phyloP scores from a whole-genome alignment of 805 yeast genomes.

The Candida golubevii region DNA sequence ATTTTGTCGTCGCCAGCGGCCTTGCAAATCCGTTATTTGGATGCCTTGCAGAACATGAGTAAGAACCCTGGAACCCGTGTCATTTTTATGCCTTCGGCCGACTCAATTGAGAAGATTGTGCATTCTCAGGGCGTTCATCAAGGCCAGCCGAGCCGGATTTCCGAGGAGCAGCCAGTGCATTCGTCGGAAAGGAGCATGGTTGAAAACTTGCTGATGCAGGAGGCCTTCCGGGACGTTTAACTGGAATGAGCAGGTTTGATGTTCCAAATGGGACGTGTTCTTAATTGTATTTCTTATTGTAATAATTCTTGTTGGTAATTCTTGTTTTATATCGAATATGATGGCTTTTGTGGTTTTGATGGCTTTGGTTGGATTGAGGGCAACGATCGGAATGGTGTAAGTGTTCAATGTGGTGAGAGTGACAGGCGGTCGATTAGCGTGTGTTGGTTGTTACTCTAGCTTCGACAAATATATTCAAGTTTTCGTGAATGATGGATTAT shows the following conservation, averaged over 20 bases:
- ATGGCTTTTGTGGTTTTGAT: neutral
- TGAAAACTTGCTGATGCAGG: conserved; percentile 18
- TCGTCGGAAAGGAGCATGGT: conserved; percentile 9
- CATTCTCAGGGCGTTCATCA: conserved; percentile 14
- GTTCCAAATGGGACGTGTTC: neutral
- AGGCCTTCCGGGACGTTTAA: conserved; percentile 12
- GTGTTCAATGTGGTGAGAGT: no score
- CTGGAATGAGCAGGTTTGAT: neutral
- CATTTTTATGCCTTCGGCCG: conserved; percentile 63
- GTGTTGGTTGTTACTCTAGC: no score
- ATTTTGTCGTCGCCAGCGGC: conserved; percentile 71
- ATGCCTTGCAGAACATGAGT: conserved; percentile 76
- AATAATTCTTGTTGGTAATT: neutral
- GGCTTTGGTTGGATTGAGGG: neutral
- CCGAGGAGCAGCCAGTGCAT: conserved; percentile 6
- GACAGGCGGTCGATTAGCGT: no score
- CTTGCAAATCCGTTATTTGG: conserved; percentile 73
- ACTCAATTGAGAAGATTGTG: conserved; percentile 39
- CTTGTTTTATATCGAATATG: neutral
- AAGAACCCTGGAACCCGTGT: conserved; percentile 58
- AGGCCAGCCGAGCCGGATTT: conserved; percentile 6
- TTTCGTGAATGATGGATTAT: no score
- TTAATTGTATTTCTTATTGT: neutral
- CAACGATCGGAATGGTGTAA: no score
- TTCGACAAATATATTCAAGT: no score